A percentile compares a stretch with the other conserved stretches of the same genome.
phyloP scores from a whole-genome alignment of 1,284 basidiomycete species.

The Microbotryum saponariae region DNA sequence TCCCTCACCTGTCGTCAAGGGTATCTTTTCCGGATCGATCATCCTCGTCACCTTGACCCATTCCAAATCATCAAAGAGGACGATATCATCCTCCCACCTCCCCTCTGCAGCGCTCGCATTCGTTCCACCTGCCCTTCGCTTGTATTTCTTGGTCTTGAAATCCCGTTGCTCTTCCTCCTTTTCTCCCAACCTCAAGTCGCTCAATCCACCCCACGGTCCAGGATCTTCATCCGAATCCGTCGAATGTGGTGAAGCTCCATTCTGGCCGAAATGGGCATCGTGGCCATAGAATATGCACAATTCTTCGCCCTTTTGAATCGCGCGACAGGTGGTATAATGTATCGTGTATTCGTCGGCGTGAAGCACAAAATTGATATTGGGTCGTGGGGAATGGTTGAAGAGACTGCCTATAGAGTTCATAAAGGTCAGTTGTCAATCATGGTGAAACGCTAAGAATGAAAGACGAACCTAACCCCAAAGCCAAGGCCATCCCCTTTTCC shows the following conservation, averaged over 20 bases:
- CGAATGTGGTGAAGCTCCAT: conserved; percentile 10
- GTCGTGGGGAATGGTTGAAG: conserved; percentile 63
- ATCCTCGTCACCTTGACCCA: conserved; percentile 40
- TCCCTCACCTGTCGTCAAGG: conserved; percentile 28
- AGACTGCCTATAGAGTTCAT: conserved; percentile 53
- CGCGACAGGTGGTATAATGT: conserved; percentile 54
- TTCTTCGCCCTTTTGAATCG: conserved; percentile 58
- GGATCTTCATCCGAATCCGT: conserved; percentile 15
- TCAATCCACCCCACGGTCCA: conserved; percentile 20
- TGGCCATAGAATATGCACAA: conserved; percentile 70
- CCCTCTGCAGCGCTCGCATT: too few relatives aligned
- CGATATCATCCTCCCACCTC: conserved; percentile 52
- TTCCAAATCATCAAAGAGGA: conserved; percentile 30
- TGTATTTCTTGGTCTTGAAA: not conserved
- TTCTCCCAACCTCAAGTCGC: not conserved
- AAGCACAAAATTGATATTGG: conserved; percentile 63
- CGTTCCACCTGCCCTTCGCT: not conserved
- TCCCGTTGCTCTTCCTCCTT: not conserved
- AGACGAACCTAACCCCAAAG: conserved; percentile 68
- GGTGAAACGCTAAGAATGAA: not conserved
- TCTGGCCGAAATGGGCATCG: conserved; percentile 23
- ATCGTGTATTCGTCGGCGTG: conserved; percentile 53
- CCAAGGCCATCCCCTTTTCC: conserved; percentile 69
- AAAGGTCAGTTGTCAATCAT: not conserved
- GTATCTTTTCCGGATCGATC: conserved; percentile 40